Conservation (phyloP, 2,329 filamentous ascomycete species). For the Mycogone perniciosa region DNA sequence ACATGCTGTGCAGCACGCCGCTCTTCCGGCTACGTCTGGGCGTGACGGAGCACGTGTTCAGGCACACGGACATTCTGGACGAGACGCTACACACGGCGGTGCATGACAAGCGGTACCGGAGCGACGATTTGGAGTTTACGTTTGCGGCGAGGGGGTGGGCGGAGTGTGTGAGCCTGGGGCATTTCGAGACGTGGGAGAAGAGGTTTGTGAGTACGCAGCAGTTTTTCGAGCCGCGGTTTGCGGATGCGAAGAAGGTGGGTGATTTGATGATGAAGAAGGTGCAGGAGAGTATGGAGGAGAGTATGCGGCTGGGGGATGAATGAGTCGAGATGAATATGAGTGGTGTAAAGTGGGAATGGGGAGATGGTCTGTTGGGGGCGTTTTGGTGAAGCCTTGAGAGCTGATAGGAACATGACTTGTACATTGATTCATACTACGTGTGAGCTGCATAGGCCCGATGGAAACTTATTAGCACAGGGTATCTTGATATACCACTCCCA, state of each 20-base stretch:
- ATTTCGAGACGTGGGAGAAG: conserved; percentile 89
- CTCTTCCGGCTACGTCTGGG: conserved; percentile 94
- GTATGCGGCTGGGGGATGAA: conserved; percentile 7
- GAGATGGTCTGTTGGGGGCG: neutral
- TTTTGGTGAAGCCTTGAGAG: neutral
- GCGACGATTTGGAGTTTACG: conserved; percentile 93
- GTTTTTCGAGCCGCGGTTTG: conserved; percentile 88
- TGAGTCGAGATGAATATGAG: neutral
- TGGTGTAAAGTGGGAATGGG: neutral
- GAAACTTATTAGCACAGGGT: neutral
- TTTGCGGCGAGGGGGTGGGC: conserved; percentile 96
- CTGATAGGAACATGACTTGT: neutral
- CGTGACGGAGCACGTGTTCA: conserved; percentile 94
- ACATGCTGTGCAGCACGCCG: conserved; percentile 99
- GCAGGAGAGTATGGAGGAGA: conserved; percentile 63
- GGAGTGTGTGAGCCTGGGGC: conserved; percentile 81
- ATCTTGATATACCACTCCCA: neutral
- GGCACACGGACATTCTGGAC: conserved; percentile 71
- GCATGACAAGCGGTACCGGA: conserved; percentile 85
- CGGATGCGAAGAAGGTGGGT: conserved; percentile 77
- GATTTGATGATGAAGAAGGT: conserved; percentile 98
- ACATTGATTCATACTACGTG: neutral
- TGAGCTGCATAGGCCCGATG: neutral
- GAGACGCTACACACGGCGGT: conserved; percentile 81
- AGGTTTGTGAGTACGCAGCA: conserved; percentile 83